A percentile compares a stretch with the other conserved stretches of the same genome.
These are phyloP conservation scores for Pelargonium cotyledonis DNA, from an alignment of 441 rosid genomes.

Conservation along the genomic window DNA sequence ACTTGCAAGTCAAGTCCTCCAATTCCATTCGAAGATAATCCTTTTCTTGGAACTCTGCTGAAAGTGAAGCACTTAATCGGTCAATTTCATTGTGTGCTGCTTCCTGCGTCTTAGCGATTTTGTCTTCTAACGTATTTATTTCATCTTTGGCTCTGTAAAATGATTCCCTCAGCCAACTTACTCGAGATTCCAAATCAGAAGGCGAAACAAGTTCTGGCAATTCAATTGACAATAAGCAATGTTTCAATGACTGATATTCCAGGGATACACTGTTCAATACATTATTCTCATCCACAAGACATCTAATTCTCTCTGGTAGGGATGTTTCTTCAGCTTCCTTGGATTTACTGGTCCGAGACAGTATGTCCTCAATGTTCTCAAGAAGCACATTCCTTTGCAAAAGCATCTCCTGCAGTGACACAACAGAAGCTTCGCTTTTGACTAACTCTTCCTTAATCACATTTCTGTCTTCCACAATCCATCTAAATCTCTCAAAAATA, in stretches of 20 bases:
- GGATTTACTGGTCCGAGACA: slow-evolving; percentile 7
- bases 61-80: slow-evolving; percentile 46
- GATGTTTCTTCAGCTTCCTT: background rate
- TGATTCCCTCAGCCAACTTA: slow-evolving; percentile 66
- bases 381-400: slow-evolving; percentile 5
- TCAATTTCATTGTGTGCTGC: slow-evolving; percentile 45
- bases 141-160: slow-evolving; percentile 45
- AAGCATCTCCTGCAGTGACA: slow-evolving; percentile 9
- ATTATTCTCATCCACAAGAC: slow-evolving; percentile 64
- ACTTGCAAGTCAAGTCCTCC: slow-evolving; percentile 33
- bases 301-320: slow-evolving; percentile 39
- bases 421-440: slow-evolving; percentile 3
- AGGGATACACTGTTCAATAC: slow-evolving; percentile 36
- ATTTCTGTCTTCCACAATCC: slow-evolving; percentile 6
- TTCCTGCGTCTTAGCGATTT: slow-evolving; percentile 39
- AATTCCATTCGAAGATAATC: slow-evolving; percentile 43
- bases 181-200: slow-evolving; percentile 52
- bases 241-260: slow-evolving; percentile 56
- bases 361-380: slow-evolving; percentile 4
- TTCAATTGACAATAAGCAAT: slow-evolving; percentile 47
- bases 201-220: slow-evolving; percentile 48
- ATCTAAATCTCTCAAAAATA: slow-evolving; percentile 5
- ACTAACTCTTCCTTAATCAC: slow-evolving; percentile 1
- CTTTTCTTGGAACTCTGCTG: slow-evolving; percentile 62
- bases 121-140: slow-evolving; percentile 40